These are phyloP conservation scores for Plantago major DNA, from an alignment of 257 asterid species.

Conservation along the genomic window DNA sequence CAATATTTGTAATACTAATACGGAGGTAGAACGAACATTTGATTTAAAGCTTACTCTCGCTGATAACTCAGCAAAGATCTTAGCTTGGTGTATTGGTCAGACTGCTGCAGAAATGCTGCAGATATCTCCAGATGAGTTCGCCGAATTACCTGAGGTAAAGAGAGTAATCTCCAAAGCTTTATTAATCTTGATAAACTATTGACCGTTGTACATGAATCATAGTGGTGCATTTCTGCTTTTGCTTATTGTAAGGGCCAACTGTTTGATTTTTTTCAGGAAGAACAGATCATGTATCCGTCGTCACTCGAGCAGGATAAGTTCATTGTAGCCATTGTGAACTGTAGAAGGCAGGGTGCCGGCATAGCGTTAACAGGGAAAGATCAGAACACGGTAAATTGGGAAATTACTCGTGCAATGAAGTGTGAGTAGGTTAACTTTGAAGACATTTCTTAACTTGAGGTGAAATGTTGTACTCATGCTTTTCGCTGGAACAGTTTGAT, in stretches of 20 bases:
- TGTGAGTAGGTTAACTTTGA: slow-evolving; percentile 19
- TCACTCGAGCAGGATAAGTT: slow-evolving; percentile 72
- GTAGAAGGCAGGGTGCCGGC: slow-evolving; percentile 30
- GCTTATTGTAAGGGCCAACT: background rate
- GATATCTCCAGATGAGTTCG: slow-evolving; percentile 74
- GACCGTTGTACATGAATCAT: background rate
- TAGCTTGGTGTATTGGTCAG: slow-evolving; percentile 82
- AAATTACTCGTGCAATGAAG: slow-evolving; percentile 73
- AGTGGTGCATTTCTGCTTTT: background rate
- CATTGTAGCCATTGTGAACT: slow-evolving; percentile 51
- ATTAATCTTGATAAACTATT: background rate
- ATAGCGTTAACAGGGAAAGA: slow-evolving; percentile 19
- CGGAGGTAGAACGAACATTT: slow-evolving; percentile 55
- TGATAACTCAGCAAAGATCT: slow-evolving; percentile 61
- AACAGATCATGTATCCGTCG: slow-evolving; percentile 79
- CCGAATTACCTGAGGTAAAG: slow-evolving; percentile 71
- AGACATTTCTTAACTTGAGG: background rate
- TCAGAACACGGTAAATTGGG: slow-evolving; percentile 48
- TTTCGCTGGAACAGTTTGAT: too few relatives aligned
- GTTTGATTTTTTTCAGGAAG: slow-evolving; percentile 47
- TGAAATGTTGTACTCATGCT: too few relatives aligned
- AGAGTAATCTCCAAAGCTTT: background rate
- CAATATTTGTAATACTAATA: slow-evolving; percentile 37
- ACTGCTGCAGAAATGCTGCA: slow-evolving; percentile 91
- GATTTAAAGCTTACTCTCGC: slow-evolving; percentile 57